Percentiles rank a stretch among this genome's conserved stretches.
Conservation (phyloP, 129 eudicot genomes). For the Saussurea involucrata region DNA sequence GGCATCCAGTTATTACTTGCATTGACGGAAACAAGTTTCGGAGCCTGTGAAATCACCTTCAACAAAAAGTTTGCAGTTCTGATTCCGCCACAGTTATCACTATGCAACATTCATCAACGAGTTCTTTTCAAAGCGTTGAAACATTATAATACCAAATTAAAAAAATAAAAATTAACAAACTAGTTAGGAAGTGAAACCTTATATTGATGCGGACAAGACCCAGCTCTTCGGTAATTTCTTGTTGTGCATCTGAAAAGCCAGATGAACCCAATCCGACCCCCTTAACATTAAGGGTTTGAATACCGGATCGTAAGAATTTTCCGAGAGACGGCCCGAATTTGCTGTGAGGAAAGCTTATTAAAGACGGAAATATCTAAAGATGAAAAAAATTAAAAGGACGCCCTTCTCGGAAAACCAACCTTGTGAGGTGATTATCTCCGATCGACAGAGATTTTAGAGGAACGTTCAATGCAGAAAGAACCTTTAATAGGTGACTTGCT, state of each 20-base stretch:
- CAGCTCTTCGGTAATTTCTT: conserved; percentile 35
- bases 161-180: not conserved
- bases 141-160: not conserved
- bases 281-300: conserved; percentile 43
- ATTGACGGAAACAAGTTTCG: conserved; percentile 50
- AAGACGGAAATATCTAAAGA: conserved; percentile 2
- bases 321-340: conserved; percentile 54
- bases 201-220: conserved; percentile 51
- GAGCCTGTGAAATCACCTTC: conserved; percentile 46
- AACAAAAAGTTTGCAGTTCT: conserved; percentile 53
- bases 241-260: conserved; percentile 55
- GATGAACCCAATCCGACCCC: conserved; percentile 57
- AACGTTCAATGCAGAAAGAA: conserved; percentile 42
- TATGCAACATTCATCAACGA: conserved; percentile 27
- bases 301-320: conserved; percentile 50
- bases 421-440: conserved; percentile 65
- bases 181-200: conserved; percentile 41
- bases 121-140: not conserved
- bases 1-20: conserved; percentile 75
- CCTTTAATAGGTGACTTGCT: conserved; percentile 45
- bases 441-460: conserved; percentile 59
- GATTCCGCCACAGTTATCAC: conserved; percentile 62
- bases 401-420: conserved; percentile 31
- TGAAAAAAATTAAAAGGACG: not conserved
- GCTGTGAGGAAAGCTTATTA: conserved; percentile 21